A percentile compares a stretch with the other conserved stretches of the same genome.
These are phyloP conservation scores for Mortierella sp. DNA, from an alignment of 371 early-diverging fungal species.

Conservation along the genomic window DNA sequence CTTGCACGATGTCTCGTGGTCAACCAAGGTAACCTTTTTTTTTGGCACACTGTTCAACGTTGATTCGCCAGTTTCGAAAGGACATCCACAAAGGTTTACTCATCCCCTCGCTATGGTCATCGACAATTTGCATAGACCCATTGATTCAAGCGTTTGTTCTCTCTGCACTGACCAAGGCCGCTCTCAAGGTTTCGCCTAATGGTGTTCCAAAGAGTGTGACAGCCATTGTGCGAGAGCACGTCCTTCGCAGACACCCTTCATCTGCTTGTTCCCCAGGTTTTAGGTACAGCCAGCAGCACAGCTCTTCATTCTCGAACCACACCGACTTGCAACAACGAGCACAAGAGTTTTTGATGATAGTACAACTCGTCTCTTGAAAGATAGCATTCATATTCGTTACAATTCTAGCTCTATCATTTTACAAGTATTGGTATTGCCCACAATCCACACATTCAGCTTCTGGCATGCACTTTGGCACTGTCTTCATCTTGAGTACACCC, in stretches of 20 bases:
- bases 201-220: constrained; percentile 17
- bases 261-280: neutral
- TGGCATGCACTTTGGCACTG: constrained; percentile 65
- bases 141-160: constrained; percentile 23
- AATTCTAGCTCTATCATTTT: neutral
- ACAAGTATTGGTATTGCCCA: constrained; percentile 73
- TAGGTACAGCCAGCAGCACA: neutral
- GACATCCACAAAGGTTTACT: neutral
- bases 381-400: neutral
- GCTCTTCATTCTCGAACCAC: neutral
- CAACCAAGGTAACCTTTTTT: constrained; percentile 29
- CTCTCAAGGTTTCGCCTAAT: constrained; percentile 15
- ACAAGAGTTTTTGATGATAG: constrained; percentile 41
- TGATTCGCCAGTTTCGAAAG: too few relatives aligned
- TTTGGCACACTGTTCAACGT: too few relatives aligned
- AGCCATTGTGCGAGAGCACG: constrained; percentile 13
- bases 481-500: constrained; percentile 71
- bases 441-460: constrained; percentile 80
- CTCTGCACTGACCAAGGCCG: constrained; percentile 33
- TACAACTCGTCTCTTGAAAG: constrained; percentile 19
- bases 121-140: constrained; percentile 20
- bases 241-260: neutral
- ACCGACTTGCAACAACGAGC: constrained; percentile 35
- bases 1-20: constrained; percentile 31
- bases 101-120: neutral